phyloP scores from a whole-genome alignment of 1,139 yeast species.

The Geotrichum aggregatum region DNA sequence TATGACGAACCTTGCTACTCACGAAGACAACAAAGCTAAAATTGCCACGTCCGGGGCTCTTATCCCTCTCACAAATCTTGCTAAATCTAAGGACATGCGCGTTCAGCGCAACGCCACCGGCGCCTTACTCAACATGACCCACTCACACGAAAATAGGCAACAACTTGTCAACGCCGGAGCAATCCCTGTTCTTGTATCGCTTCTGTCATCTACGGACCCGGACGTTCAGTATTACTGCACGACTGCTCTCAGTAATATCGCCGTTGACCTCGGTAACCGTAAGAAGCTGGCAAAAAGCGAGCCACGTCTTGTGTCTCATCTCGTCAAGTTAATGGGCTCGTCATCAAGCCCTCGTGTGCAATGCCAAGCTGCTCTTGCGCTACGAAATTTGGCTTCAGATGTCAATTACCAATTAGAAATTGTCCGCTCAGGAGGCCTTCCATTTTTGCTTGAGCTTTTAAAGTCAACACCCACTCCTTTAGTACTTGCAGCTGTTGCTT shows the following conservation, averaged over 20 bases:
- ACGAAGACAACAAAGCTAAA: slow-evolving; percentile 91
- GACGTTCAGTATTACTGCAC: slow-evolving; percentile 98
- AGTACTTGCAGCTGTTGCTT: slow-evolving; percentile 94
- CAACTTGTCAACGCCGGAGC: slow-evolving; percentile 98
- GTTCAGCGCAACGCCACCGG: slow-evolving; percentile 99
- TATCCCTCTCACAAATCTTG: slow-evolving; percentile 86
- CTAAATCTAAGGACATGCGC: slow-evolving; percentile 88
- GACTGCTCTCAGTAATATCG: slow-evolving; percentile 92
- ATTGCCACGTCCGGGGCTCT: slow-evolving; percentile 97
- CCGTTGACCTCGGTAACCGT: slow-evolving; percentile 90
- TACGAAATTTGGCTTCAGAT: slow-evolving; percentile 93
- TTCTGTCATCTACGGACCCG: slow-evolving; percentile 81
- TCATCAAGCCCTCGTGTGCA: slow-evolving; percentile 84
- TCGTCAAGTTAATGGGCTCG: slow-evolving; percentile 88
- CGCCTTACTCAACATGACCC: slow-evolving; percentile 95
- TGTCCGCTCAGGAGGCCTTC: slow-evolving; percentile 81
- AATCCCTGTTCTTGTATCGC: slow-evolving; percentile 90
- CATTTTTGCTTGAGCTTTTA: slow-evolving; percentile 80
- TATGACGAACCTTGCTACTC: slow-evolving; percentile 96
- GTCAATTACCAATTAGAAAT: slow-evolving; percentile 88
- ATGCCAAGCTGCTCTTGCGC: slow-evolving; percentile 95
- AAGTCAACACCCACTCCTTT: slow-evolving; percentile 90
- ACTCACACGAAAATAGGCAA: slow-evolving; percentile 91
- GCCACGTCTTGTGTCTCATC: slow-evolving; percentile 84
- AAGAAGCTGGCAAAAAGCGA: slow-evolving; percentile 85